phyloP scores from a whole-genome alignment of 2,329 filamentous ascomycete species.

The Claviceps sp. region DNA sequence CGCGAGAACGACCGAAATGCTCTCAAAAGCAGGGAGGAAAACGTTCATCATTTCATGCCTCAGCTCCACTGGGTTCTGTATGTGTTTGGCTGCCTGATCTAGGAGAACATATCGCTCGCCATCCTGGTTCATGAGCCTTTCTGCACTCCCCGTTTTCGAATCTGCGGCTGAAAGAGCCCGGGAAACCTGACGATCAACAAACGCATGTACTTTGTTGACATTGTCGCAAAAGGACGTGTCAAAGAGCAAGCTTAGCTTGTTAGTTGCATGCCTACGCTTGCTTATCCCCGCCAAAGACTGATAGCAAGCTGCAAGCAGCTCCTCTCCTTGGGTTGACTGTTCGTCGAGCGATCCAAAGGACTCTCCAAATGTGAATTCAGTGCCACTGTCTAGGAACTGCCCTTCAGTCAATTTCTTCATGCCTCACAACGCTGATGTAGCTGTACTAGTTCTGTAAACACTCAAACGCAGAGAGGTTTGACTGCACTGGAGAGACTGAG shows the following conservation, averaged over 20 bases:
- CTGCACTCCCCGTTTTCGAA: background rate
- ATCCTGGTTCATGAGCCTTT: background rate
- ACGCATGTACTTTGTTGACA: constrained; percentile 3
- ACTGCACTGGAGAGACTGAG: background rate
- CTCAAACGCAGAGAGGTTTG: background rate
- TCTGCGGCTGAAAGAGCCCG: constrained; percentile 1
- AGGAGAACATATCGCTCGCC: constrained; percentile 3
- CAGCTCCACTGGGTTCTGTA: constrained; percentile 1
- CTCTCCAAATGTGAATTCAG: constrained; percentile 5
- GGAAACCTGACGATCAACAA: constrained; percentile 4
- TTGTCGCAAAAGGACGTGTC: background rate
- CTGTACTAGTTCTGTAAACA: background rate
- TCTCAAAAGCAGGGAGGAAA: constrained; percentile 5
- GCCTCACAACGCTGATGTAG: background rate
- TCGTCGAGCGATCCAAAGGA: constrained; percentile 1
- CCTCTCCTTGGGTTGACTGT: constrained; percentile 1
- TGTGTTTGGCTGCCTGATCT: constrained; percentile 3
- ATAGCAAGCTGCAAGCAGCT: constrained; percentile 1
- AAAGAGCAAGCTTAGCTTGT: background rate
- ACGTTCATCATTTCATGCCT: constrained; percentile 5
- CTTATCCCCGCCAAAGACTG: constrained; percentile 1
- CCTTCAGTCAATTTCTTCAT: background rate
- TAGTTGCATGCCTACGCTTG: constrained; percentile 1
- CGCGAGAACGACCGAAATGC: background rate
- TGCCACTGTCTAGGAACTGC: constrained; percentile 5